A percentile compares a stretch with the other conserved stretches of the same genome.
These are phyloP conservation scores for Malus sylvestris DNA, from an alignment of 306 rosid genomes.

Conservation along the genomic window DNA sequence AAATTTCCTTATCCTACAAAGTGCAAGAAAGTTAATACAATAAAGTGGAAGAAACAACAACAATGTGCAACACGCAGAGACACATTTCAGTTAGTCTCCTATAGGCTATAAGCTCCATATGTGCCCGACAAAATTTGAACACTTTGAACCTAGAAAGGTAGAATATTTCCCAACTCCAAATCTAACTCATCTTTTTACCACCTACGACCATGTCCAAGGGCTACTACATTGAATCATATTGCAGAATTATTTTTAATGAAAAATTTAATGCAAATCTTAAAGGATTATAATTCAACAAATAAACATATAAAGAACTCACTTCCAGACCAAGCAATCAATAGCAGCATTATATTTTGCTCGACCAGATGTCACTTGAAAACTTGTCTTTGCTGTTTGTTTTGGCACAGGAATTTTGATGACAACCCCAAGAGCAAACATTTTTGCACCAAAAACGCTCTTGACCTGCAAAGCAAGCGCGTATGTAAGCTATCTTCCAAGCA, in stretches of 20 bases:
- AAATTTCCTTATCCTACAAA: constrained; percentile 74
- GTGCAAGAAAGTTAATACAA: neutral
- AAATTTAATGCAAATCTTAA: neutral
- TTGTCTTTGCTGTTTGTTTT: constrained; percentile 85
- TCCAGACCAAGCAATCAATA: constrained; percentile 92
- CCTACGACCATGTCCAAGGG: neutral
- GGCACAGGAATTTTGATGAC: constrained; percentile 91
- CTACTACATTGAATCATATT: neutral
- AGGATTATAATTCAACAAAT: neutral
- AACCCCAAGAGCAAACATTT: constrained; percentile 94
- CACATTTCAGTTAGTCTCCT: neutral
- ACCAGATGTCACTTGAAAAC: constrained; percentile 84
- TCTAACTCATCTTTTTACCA: neutral
- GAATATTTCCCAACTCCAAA: neutral
- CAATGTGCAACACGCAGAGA: neutral
- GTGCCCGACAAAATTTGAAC: neutral
- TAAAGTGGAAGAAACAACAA: neutral
- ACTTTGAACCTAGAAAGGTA: neutral
- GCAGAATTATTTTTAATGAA: neutral
- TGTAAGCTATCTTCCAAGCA: constrained; percentile 7
- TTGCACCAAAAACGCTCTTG: constrained; percentile 84
- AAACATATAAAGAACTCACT: constrained; percentile 43
- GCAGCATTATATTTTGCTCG: constrained; percentile 86
- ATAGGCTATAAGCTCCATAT: neutral
- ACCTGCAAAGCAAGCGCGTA: constrained; percentile 39